phyloP scores from a whole-genome alignment of 148 eudicot genomes.

The Euryodendron excelsum region DNA sequence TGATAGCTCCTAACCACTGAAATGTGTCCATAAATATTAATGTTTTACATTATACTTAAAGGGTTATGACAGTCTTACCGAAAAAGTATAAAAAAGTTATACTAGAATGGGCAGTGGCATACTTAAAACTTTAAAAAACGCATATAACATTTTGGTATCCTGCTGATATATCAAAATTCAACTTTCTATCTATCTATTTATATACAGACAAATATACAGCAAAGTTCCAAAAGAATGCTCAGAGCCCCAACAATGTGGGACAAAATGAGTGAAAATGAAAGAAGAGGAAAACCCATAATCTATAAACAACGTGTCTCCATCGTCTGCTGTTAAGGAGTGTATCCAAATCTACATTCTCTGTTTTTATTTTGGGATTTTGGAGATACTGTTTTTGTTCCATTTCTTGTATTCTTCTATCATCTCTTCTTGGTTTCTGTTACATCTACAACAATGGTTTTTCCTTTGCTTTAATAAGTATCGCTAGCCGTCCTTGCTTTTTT shows the following conservation, averaged over 20 bases:
- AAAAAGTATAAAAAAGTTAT: too few relatives aligned
- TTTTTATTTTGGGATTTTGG: background rate
- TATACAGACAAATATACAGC: too few relatives aligned
- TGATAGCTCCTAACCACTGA: too few relatives aligned
- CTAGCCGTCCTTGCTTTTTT: background rate
- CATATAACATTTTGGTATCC: too few relatives aligned
- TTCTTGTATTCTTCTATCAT: background rate
- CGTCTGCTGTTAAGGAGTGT: background rate
- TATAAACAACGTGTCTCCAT: background rate
- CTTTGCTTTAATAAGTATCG: background rate
- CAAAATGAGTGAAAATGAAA: conserved; percentile 14
- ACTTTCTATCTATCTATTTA: too few relatives aligned
- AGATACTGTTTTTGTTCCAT: background rate
- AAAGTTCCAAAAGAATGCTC: background rate
- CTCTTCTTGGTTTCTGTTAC: background rate
- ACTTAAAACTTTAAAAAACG: too few relatives aligned
- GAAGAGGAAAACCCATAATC: background rate
- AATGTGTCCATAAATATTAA: too few relatives aligned
- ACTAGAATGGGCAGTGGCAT: too few relatives aligned
- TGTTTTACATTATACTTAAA: too few relatives aligned
- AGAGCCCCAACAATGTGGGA: background rate
- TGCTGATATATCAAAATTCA: too few relatives aligned
- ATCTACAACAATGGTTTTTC: background rate
- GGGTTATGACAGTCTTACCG: too few relatives aligned
- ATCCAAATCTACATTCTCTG: background rate